Base-by-base conservation (phyloP, 139 green algal genomes). In the Bryopsis sp. region DNA sequence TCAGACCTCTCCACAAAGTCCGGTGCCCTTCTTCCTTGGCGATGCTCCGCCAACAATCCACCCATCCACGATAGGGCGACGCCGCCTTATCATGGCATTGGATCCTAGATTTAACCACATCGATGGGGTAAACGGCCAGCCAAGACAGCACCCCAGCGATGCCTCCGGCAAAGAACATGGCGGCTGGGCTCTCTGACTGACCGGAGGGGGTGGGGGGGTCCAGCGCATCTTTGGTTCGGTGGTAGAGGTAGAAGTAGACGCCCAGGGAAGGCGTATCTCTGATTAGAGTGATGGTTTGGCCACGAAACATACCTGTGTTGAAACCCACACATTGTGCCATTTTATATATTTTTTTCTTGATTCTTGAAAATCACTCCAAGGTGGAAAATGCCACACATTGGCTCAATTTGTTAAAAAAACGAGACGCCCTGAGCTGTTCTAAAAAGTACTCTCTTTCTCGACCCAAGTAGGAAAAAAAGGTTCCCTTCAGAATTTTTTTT, bases 51-150 rank as follows among this genome's bases (percentile, higher is more conserved):
- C 48, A 63, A 43, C 78, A 83, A 59, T 78, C 34, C 39, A 72
- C 26, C 78, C 78, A 83, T 34, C n/a, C 24, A 7, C 15, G 7
- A 15, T 64, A 64, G n/a, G 57, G 57, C 24, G 57, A 64, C 15
- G 8, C 34, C n/a, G 8, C 57, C 15, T 8, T n/a, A 28, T 57
- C 61, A 22, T 22, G 24, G 34, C 39, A 72, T 61, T 85, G 79
- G 3, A 83, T 26, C 2, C 79, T 67, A 1, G 79, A 74, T 50
- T 85, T 85, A 19, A 82, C 47, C 22, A 85, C 72, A 37, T 85
- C 79, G 15, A 83, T 43, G 2, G 74, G 76, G 64, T 85, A 85
- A 5, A 85, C 75, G 39, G 36, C 62, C 24, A 74, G 29, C 79
- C 79, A 85, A 58, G 74, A 72, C 3, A 72, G 11, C 1, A 59